A percentile compares a stretch with the other conserved stretches of the same genome.
Evolutionary conservation across 495 filamentous ascomycete species (phyloP).

Genomic region (Penicillium crystallinum): DNA sequence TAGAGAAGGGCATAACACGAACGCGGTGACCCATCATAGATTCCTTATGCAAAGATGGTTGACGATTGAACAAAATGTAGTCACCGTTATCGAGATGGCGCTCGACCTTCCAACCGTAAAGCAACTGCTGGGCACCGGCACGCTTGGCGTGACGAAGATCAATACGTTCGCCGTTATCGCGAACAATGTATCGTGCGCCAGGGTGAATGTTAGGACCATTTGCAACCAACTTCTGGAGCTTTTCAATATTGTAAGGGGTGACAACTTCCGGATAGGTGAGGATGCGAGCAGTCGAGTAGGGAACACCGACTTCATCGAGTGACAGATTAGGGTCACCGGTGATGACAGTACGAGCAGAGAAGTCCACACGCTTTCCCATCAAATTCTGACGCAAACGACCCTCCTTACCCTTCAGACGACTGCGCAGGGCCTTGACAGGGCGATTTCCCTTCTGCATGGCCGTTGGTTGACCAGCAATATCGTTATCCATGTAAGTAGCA

Average conservation of each 20-base stretch:
- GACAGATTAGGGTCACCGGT: conserved; percentile 96
- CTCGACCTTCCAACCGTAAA: conserved; percentile 98
- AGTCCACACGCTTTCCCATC: conserved; percentile 99
- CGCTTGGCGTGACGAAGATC: conserved; percentile 89
- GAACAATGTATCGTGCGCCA: conserved; percentile 91
- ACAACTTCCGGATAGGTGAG: conserved; percentile 96
- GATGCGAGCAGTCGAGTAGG: conserved; percentile 78
- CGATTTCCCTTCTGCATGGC: conserved; percentile 94
- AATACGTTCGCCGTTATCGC: conserved; percentile 84
- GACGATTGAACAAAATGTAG: conserved; percentile 98
- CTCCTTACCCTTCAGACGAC: conserved; percentile 96
- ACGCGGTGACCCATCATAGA: conserved; percentile 99
- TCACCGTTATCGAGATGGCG: conserved; percentile 93
- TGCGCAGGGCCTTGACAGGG: conserved; percentile 92
- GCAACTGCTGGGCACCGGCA: conserved; percentile 71
- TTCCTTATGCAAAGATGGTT: conserved; percentile 97
- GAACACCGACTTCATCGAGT: conserved; percentile 94
- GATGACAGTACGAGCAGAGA: conserved; percentile 98
- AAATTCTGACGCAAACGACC: conserved; percentile 94
- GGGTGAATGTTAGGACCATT: conserved; percentile 94
- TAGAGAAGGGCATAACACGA: conserved; percentile 97
- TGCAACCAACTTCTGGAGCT: conserved; percentile 78
- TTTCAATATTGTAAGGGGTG: conserved; percentile 94
- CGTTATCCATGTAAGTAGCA: conserved; percentile 99
- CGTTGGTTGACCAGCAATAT: conserved; percentile 93